Base-by-base conservation (phyloP, 805 yeast species). In the Yarrowia sp. region DNA sequence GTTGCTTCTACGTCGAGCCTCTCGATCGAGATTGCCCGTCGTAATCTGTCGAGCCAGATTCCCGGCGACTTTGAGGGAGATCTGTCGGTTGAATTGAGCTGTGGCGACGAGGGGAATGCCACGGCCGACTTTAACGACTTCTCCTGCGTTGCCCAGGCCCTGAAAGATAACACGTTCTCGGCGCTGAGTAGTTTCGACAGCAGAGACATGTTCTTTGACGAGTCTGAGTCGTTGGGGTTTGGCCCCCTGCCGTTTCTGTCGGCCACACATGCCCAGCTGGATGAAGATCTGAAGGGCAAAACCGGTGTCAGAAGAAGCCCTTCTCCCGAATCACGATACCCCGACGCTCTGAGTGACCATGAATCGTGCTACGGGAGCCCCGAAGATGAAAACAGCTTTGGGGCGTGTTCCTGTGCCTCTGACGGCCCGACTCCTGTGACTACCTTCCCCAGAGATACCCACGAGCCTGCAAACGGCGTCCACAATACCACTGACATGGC, bases 61-160 rank as follows among this genome's bases (percentile, higher is more conserved):
- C 64, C 64, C 3, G 64, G 64, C 24, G 64, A 58, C 33, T 58
- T 58, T 56, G 64, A 40, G 20, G 63, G n/a, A 12, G 63, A 42
- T 17, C 9, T 39, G 36, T 55, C 61, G 2, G 46, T 30, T 1
- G 58, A 52, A 33, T 14, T 40, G 19, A 24, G 15, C n/a, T 46
- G 40, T 7, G 58, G 19, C 0, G 30, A 24, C 3, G 30, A 24
- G 30, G 30, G 30, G 30, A 24, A 24, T 24, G 30, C 6, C 30
- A 24, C 30, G 0, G 7, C 20, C 2, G 63, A 58, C 49, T 58
- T 58, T 30, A 42, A 42, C 40, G 64, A 58, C 50, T 58, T 58
- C 19, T 42, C 64, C 2, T 58, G 50, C 33, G 14, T 58, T 10
- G 64, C 64, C 15, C 38, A 58, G 9, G 64, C 64, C 3, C 49